A percentile compares a stretch with the other conserved stretches of the same genome.
Evolutionary conservation across 805 yeast genomes (phyloP).

Genomic region (Barnettozyma populi): DNA sequence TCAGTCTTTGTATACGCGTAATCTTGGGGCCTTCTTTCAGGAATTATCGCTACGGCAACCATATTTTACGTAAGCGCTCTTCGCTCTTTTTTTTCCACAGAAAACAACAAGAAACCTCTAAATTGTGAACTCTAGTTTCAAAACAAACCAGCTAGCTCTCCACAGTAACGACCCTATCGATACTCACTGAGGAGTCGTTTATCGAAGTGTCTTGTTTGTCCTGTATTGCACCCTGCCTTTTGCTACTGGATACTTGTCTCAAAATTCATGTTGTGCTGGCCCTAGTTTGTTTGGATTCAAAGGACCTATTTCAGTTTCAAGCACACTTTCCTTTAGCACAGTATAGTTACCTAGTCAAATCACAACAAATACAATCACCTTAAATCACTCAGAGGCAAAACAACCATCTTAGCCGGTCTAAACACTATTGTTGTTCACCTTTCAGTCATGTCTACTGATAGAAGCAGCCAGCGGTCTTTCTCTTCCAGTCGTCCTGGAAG

Average conservation of each 20-base stretch:
- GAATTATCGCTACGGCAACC: not conserved
- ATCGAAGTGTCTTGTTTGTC: not conserved
- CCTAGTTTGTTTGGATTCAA: not conserved
- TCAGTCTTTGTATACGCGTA: not conserved
- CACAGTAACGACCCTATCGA: not conserved
- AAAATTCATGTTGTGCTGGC: not conserved
- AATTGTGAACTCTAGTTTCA: not conserved
- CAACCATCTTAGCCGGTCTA: not conserved
- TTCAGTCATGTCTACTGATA: constrained; percentile 2
- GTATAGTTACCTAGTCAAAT: not conserved
- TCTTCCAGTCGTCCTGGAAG: constrained; percentile 6
- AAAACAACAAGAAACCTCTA: not conserved
- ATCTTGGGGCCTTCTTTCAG: not conserved
- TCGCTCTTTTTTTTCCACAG: not conserved
- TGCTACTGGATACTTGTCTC: not conserved
- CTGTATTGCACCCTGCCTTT: not conserved
- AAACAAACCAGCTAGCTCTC: not conserved
- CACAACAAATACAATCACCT: no score
- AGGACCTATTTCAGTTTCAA: not conserved
- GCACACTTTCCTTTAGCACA: not conserved
- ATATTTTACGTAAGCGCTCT: not conserved
- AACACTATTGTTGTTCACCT: not conserved
- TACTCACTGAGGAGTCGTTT: not conserved
- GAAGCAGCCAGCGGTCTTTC: constrained; percentile 7
- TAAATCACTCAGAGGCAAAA: no score